phyloP scores from a whole-genome alignment of 768 basidiomycete species.

The Psilocybe subaeruginosa region DNA sequence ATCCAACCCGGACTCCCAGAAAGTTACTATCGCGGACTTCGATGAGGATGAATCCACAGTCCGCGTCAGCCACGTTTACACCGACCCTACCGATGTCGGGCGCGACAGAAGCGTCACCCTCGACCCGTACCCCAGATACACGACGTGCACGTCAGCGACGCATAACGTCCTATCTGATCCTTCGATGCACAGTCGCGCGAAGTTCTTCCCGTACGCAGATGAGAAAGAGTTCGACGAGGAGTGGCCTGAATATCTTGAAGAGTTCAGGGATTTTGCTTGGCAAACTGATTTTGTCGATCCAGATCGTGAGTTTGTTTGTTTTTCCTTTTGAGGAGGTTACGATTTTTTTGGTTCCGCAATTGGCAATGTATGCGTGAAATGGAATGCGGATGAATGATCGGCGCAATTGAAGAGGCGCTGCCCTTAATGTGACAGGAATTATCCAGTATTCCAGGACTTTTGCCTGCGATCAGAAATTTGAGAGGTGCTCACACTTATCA shows the following conservation, averaged over 20 bases:
- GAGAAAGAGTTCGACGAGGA: conserved; percentile 38
- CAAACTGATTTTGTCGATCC: conserved; percentile 46
- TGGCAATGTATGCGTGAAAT: neutral
- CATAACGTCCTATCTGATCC: conserved; percentile 26
- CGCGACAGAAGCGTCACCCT: neutral
- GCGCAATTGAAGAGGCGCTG: too few species aligned
- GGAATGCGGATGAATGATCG: too few species aligned
- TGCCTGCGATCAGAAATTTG: too few species aligned
- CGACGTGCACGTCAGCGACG: conserved; percentile 47
- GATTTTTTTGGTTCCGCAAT: neutral
- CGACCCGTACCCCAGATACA: conserved; percentile 36
- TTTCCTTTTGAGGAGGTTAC: neutral
- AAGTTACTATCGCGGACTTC: neutral
- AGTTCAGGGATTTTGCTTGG: conserved; percentile 34
- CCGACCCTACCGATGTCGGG: neutral
- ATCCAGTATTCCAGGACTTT: too few species aligned
- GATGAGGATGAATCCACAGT: neutral
- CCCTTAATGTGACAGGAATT: too few species aligned
- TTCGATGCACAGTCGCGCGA: conserved; percentile 6
- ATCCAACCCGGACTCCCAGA: neutral
- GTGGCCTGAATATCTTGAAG: conserved; percentile 23
- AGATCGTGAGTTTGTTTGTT: conserved; percentile 41
- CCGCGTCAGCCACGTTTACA: neutral
- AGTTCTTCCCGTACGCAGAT: conserved; percentile 53
- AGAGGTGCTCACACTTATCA: neutral